phyloP scores from a whole-genome alignment of 768 basidiomycete species.

The Kwoniella sp. region DNA sequence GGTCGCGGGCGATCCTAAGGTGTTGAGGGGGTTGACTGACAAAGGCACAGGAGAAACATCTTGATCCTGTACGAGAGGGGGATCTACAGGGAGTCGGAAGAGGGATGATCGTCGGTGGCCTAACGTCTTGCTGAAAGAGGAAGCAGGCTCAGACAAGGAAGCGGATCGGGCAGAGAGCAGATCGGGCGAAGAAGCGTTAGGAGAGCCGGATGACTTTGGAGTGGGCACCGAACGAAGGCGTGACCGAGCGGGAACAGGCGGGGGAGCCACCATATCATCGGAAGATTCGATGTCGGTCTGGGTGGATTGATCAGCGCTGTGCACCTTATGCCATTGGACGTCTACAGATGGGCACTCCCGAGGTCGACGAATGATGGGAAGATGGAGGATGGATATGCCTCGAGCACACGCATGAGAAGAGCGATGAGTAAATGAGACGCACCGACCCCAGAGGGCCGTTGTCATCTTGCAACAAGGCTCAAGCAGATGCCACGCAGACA shows the following conservation, averaged over 20 bases:
- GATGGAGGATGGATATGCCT: background rate
- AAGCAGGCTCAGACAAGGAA: background rate
- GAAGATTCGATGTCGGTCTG: background rate
- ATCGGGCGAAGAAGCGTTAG: background rate
- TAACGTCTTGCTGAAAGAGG: conserved; percentile 1
- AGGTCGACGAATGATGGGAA: background rate
- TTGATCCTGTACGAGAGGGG: background rate
- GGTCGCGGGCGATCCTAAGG: background rate
- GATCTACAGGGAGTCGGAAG: conserved; percentile 12
- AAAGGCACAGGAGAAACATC: background rate
- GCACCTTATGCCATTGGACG: too few species aligned
- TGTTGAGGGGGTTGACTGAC: background rate
- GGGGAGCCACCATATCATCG: conserved; percentile 11
- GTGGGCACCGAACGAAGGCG: conserved; percentile 6
- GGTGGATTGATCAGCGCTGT: background rate
- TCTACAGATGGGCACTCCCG: too few species aligned
- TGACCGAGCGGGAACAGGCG: conserved; percentile 16
- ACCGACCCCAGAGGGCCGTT: too few species aligned
- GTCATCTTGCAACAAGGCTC: too few species aligned
- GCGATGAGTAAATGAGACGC: too few species aligned
- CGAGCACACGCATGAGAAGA: too few species aligned
- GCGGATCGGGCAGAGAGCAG: background rate
- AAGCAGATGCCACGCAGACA: too few species aligned
- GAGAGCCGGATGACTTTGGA: background rate
- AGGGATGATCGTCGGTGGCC: conserved; percentile 4